These are phyloP conservation scores for Lyophyllum semitale DNA, from an alignment of 768 basidiomycete genomes.

Conservation along the genomic window DNA sequence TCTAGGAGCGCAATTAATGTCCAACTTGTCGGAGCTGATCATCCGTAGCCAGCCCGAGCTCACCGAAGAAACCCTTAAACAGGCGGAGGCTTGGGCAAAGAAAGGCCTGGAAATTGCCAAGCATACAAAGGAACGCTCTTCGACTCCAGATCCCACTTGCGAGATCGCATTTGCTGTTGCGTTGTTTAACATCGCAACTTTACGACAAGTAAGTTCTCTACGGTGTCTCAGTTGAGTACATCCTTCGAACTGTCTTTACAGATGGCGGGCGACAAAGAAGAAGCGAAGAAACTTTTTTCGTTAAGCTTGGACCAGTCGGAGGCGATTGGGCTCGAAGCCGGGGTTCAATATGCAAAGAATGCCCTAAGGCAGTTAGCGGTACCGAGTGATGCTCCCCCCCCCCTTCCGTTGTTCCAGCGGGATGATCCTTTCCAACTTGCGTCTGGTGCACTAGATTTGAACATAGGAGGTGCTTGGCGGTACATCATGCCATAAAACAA, in stretches of 20 bases:
- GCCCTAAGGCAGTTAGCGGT: conserved; percentile 21
- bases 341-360: conserved; percentile 30
- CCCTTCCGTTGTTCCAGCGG: not conserved
- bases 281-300: conserved; percentile 33
- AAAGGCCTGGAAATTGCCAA: conserved; percentile 43
- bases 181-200: conserved; percentile 61
- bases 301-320: conserved; percentile 38
- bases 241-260: conserved; percentile 10
- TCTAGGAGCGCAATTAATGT: conserved; percentile 49
- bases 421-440: too few relatives aligned
- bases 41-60: conserved; percentile 30
- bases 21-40: conserved; percentile 44
- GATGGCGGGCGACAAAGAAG: conserved; percentile 39
- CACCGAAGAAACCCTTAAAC: conserved; percentile 32
- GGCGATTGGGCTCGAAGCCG: conserved; percentile 35
- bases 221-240: not conserved
- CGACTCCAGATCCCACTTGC: conserved; percentile 37
- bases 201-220: conserved; percentile 43
- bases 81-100: conserved; percentile 65
- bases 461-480: too few relatives aligned
- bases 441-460: too few relatives aligned
- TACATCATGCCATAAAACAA: too few relatives aligned
- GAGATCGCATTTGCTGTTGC: conserved; percentile 57
- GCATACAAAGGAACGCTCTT: conserved; percentile 25
- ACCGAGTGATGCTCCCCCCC: not conserved